Percentiles rank a stretch among this genome's conserved stretches.
Conservation (phyloP, 2,329 filamentous ascomycete genomes). For the Penicillium sp. region DNA sequence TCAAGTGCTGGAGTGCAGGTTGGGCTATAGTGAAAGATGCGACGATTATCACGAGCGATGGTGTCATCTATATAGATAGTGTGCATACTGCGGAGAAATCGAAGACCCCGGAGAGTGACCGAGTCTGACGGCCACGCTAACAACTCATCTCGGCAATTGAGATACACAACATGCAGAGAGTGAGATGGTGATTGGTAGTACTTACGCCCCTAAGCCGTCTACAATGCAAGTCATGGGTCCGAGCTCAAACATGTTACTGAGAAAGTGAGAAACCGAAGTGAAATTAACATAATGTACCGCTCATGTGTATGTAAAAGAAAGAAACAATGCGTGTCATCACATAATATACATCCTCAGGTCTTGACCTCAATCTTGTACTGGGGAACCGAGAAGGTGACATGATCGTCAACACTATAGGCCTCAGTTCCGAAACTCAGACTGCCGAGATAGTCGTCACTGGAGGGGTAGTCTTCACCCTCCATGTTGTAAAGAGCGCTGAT, state of each 20-base stretch:
- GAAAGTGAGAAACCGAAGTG: not conserved
- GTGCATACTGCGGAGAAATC: not conserved
- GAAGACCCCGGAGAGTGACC: not conserved
- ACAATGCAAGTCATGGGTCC: not conserved
- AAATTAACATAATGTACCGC: conserved; percentile 5
- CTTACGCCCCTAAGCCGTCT: not conserved
- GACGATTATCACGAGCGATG: conserved; percentile 7
- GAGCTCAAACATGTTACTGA: not conserved
- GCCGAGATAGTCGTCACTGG: conserved; percentile 50
- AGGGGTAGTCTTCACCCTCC: conserved; percentile 40
- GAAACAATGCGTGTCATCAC: conserved; percentile 5
- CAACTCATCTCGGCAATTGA: not conserved
- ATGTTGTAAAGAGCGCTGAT: conserved; percentile 44
- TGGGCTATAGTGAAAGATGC: conserved; percentile 4
- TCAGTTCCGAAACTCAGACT: conserved; percentile 57
- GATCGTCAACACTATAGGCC: conserved; percentile 45
- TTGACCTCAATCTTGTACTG: conserved; percentile 33
- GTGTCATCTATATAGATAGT: conserved; percentile 1
- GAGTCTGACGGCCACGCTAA: not conserved
- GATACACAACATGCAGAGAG: not conserved
- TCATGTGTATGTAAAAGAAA: conserved; percentile 2
- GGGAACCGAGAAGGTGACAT: conserved; percentile 53
- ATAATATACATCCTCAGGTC: conserved; percentile 8
- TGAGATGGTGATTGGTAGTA: not conserved
- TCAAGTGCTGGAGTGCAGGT: not conserved